phyloP scores from a whole-genome alignment of 73 alveolate genomes.

The Halteria grandinella region DNA sequence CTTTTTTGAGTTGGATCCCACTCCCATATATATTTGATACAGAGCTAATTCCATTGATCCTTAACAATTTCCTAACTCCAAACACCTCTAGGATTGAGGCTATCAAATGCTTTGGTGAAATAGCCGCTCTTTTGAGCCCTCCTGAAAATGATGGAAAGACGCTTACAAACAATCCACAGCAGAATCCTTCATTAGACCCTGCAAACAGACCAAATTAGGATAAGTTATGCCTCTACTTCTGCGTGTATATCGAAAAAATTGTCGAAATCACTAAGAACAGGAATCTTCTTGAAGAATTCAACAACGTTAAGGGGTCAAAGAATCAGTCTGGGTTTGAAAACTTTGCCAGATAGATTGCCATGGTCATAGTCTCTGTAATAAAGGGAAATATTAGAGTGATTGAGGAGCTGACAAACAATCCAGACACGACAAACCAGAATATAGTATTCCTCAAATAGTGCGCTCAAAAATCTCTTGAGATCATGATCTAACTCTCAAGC shows the following conservation, averaged over 20 bases:
- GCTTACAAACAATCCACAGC: too few species aligned
- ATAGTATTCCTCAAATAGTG: background rate
- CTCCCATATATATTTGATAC: conserved; percentile 81
- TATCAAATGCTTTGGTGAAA: conserved; percentile 80
- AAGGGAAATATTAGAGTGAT: conserved; percentile 16
- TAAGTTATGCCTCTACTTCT: conserved; percentile 39
- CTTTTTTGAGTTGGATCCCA: conserved; percentile 84
- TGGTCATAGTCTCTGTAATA: conserved; percentile 31
- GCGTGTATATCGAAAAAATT: conserved; percentile 53
- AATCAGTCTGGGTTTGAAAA: conserved; percentile 46
- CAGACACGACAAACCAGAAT: conserved; percentile 24
- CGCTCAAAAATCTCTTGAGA: conserved; percentile 31
- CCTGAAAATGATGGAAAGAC: conserved; percentile 53
- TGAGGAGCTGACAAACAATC: conserved; percentile 46
- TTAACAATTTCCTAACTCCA: conserved; percentile 49
- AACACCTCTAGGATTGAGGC: conserved; percentile 81
- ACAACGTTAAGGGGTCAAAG: background rate
- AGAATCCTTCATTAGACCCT: too few species aligned
- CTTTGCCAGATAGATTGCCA: conserved; percentile 50
- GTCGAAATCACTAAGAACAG: conserved; percentile 50
- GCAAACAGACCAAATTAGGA: conserved; percentile 55
- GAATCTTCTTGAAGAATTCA: conserved; percentile 39
- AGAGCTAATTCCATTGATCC: conserved; percentile 57
- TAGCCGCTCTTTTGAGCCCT: conserved; percentile 72
- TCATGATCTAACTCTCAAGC: conserved; percentile 68